Evolutionary conservation across 441 rosid species (phyloP).

Genomic region (Populus hybrid): DNA sequence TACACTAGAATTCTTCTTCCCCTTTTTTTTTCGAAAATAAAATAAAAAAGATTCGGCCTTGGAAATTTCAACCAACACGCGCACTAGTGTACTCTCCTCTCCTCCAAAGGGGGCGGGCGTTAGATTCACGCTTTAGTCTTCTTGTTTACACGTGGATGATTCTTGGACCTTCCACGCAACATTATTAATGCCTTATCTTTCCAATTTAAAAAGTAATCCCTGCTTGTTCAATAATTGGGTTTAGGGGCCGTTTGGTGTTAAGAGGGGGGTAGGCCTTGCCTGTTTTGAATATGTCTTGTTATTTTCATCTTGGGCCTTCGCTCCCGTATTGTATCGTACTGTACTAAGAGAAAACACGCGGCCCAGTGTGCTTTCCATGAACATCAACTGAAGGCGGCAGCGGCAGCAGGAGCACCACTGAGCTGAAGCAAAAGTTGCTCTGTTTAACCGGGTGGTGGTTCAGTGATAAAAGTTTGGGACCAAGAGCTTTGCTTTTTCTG

Average conservation of each 20-base stretch:
- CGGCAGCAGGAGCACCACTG: no score
- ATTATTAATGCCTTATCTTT: not conserved
- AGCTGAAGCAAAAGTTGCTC: no score
- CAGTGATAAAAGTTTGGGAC: no score
- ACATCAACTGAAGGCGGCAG: no score
- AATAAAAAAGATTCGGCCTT: not conserved
- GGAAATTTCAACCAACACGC: not conserved
- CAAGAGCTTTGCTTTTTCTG: no score
- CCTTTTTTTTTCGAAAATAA: not conserved
- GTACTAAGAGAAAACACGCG: not conserved
- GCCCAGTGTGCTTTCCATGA: not conserved
- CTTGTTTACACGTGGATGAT: not conserved
- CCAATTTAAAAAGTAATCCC: not conserved
- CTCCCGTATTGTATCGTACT: not conserved
- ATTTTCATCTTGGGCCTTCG: not conserved
- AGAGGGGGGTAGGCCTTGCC: not conserved
- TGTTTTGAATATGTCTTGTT: no score
- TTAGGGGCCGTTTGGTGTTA: no score
- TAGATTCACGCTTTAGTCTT: not conserved
- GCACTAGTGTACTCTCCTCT: not conserved
- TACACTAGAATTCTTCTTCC: not conserved
- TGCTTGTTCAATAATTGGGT: not conserved
- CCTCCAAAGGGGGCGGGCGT: not conserved
- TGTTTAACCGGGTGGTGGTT: no score
- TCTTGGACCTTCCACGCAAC: not conserved